Evolutionary conservation across 2,329 filamentous ascomycete genomes (phyloP).

Genomic region (Hypocreales sp.): DNA sequence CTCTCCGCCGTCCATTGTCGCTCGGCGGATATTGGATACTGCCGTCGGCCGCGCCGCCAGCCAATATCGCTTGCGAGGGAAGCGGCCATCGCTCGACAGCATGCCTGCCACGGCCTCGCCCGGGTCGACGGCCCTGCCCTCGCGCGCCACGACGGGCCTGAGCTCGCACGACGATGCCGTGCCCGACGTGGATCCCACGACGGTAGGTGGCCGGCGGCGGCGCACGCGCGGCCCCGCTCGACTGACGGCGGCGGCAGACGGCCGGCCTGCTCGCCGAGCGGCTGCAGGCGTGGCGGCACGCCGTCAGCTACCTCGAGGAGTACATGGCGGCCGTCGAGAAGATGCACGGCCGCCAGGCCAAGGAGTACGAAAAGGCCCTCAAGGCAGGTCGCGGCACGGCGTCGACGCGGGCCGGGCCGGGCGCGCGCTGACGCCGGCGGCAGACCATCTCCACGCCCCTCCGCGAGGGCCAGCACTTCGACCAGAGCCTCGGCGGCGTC

Average conservation of each 20-base stretch:
- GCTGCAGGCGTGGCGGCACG: constrained; percentile 91
- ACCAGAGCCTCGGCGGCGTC: constrained; percentile 74
- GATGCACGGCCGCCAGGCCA: constrained; percentile 67
- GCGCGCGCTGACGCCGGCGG: not conserved
- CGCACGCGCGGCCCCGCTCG: no score
- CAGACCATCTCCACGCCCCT: constrained; percentile 75
- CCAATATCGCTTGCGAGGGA: no score
- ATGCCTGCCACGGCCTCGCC: no score
- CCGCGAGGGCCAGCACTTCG: constrained; percentile 84
- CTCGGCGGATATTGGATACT: no score
- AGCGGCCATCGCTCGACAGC: no score
- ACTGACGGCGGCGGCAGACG: constrained; percentile 32
- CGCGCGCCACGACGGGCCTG: constrained; percentile 29
- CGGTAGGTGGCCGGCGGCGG: constrained; percentile 31
- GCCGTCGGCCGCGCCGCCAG: no score
- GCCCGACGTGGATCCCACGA: constrained; percentile 41
- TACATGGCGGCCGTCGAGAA: constrained; percentile 79
- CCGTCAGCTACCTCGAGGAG: constrained; percentile 78
- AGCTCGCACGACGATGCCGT: constrained; percentile 40
- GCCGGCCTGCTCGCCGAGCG: constrained; percentile 74
- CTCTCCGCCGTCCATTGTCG: no score
- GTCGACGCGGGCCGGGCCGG: no score
- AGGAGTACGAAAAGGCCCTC: constrained; percentile 88
- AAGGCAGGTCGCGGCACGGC: no score
- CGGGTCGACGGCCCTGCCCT: constrained; percentile 18